Percentiles rank a stretch among this genome's conserved stretches.
phyloP scores from a whole-genome alignment of 2,329 filamentous ascomycete genomes.

The Trichoderma sp. region DNA sequence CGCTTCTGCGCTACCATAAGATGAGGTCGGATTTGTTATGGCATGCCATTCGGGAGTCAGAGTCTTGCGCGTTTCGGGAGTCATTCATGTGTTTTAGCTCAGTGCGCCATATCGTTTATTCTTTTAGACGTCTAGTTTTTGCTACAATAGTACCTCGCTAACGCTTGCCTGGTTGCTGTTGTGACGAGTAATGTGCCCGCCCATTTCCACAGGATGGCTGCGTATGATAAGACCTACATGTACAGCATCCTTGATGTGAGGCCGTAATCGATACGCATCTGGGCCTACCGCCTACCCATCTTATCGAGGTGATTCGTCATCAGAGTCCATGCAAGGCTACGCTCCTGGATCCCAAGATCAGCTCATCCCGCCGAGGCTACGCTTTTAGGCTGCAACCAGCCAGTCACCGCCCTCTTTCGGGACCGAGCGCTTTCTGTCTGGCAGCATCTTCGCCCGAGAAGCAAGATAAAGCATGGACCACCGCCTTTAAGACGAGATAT shows the following conservation, averaged over 20 bases:
- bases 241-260: not conserved
- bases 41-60: slow-evolving; percentile 33
- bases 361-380: not conserved
- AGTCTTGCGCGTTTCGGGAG: slow-evolving; percentile 30
- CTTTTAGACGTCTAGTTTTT: slow-evolving; percentile 28
- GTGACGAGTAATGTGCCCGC: not conserved
- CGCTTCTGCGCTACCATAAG: slow-evolving; percentile 25
- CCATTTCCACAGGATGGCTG: not conserved
- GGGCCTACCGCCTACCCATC: not conserved
- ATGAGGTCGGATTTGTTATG: slow-evolving; percentile 31
- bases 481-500: not conserved
- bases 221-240: not conserved
- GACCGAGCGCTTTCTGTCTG: not conserved
- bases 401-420: not conserved
- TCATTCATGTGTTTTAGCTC: slow-evolving; percentile 29
- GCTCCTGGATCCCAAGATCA: not conserved
- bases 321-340: not conserved
- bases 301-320: not conserved
- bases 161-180: not conserved
- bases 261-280: not conserved
- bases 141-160: slow-evolving; percentile 22
- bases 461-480: not conserved
- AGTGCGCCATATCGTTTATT: slow-evolving; percentile 28
- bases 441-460: not conserved
- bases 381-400: slow-evolving; percentile 3